Conservation (phyloP, 2,329 filamentous ascomycete species). For the Ceratocystis colombiana region DNA sequence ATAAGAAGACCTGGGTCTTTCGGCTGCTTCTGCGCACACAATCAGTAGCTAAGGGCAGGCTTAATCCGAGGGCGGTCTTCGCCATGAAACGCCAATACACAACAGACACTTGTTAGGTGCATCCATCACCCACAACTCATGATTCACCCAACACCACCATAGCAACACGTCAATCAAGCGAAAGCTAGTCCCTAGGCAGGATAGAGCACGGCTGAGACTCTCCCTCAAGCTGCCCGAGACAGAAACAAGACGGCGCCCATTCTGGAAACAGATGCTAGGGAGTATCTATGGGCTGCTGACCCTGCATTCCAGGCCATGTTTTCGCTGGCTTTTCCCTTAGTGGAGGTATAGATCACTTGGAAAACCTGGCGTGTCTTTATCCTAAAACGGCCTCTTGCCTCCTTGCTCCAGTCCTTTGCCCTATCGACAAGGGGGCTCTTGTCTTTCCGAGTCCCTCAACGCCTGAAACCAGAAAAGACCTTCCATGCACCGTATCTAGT, state of each 20-base stretch:
- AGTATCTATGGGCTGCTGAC: not conserved
- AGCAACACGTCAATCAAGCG: no score
- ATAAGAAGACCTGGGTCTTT: no score
- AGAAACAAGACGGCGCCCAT: not conserved
- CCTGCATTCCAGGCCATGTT: not conserved
- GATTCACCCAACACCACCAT: no score
- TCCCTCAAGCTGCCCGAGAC: not conserved
- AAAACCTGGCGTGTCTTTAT: not conserved
- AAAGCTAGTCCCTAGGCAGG: not conserved
- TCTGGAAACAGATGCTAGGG: constrained; percentile 5
- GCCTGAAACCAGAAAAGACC: not conserved
- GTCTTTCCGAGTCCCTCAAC: not conserved
- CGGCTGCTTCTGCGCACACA: no score
- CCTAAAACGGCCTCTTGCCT: not conserved
- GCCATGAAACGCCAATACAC: no score
- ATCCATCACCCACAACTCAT: no score
- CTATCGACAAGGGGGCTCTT: not conserved
- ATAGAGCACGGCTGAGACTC: not conserved
- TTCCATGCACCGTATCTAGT: not conserved
- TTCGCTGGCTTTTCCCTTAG: not conserved
- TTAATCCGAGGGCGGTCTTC: no score
- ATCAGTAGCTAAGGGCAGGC: no score
- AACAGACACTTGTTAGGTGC: no score
- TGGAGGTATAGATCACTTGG: not conserved
- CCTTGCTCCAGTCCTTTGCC: not conserved